Base-by-base conservation (phyloP, 495 filamentous ascomycete species). In the Aspergillus ellipticus region DNA sequence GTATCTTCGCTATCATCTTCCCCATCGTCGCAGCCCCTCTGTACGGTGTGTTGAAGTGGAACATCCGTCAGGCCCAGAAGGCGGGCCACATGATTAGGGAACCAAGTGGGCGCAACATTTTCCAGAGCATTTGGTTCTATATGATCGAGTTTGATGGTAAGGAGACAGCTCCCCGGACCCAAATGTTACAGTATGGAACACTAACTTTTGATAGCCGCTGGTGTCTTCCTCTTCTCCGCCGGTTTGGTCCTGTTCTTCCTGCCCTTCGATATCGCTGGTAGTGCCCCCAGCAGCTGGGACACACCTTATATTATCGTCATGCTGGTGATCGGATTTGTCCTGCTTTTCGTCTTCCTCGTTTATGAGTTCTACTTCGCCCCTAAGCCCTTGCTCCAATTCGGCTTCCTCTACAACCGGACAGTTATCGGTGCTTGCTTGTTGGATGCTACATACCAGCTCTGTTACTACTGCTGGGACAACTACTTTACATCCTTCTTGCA, bases 401-500 rank as follows among this genome's bases (percentile, higher is more conserved):
- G 75, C n/a, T 74, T 88, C 2, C 70, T 90, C 20, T 70, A 56
- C 47, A 75, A 87, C 48, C 85, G 85, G 10, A 89, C 85, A 37
- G 79, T 89, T 21, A 60, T 88, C 0, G 82, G 83, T n/a, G 81
- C 85, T 11, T 85, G 78, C 45, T 55, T 85, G 1, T 66, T 88
- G 4, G 71, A 84, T 20, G 60, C 82, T 22, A 71, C 70, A 0
- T 69, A 87, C n/a, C 86, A 85, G 55, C 62, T 87, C 59, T 81
- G 77, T 22, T 73, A 67, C 58, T 70, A 69, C 77, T 50, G 58
- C 85, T 80, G 71, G 83, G 76, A 85, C 63, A 67, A 65, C 48
- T 85, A 82, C 69, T 88, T 89, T 70, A 73, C 69, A 42, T 89
- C 84, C 15, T 90, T 84, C 72, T 73, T 92, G 11, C 87, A 89